Base-by-base conservation (phyloP, 345 rosid species). In the Salix koriyanagi region DNA sequence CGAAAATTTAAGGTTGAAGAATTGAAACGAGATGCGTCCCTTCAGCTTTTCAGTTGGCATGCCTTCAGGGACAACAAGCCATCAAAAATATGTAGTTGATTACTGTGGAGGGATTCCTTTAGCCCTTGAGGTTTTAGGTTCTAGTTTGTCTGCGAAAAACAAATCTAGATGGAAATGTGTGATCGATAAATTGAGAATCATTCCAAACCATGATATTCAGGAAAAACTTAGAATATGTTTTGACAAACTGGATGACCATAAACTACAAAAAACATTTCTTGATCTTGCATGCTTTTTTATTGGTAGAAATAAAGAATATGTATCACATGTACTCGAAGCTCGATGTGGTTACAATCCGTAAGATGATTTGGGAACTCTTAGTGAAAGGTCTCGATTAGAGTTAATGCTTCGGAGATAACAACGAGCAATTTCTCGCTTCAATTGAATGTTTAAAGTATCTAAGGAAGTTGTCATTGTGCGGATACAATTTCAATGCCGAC, bases 71-170 rank as follows among this genome's bases (percentile, higher is more conserved):
- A 76, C 6, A 41, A 44, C 7, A 41, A 69, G 42, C 74, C 61
- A 6, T 3, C 7, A 23, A 39, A 60, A 54, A 14, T 62, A 12
- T 18, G 79, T 71, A 0, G n/a, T 76, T 2, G 5, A 58, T 10
- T 34, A 50, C n/a, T 58, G 69, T 42, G 21, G 37, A 11, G 79
- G 79, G 5, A 67, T 76, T 58, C 79, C 79, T 2, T 30, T 76
- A n/a, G 74, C 79, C 23, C 54, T 76, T n/a, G 26, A 67, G 44
- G 68, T 76, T 39, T 62, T 76, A 37, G 79, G 79, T 42, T 67
- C 73, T 19, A 68, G 37, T 52, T 42, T 76, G 16, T 39, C 19
- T 11, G 30, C 30, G 1, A 50, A 14, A 58, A 65, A 30, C 11
- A n/a, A 21, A 21, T 36, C 69, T 54, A 36, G n/a, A 37, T 76